Conservation (phyloP, 768 basidiomycete genomes). For the Ramaria rubella region DNA sequence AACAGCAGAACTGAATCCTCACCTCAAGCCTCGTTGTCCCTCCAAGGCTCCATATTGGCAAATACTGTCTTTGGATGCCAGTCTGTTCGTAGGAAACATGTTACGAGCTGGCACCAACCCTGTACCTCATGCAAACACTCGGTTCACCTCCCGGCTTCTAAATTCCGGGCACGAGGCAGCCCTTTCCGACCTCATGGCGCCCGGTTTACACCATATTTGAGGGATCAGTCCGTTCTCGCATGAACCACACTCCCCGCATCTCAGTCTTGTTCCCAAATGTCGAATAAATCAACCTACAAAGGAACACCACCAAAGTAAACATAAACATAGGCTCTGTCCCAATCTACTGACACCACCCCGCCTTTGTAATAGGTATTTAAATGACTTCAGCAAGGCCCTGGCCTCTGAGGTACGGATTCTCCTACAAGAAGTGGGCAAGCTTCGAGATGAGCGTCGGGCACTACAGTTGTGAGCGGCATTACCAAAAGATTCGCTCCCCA, state of each 20-base stretch:
- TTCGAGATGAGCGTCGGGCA: slow-evolving; percentile 51
- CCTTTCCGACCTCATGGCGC: not conserved
- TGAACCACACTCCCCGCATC: not conserved
- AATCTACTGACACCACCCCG: not conserved
- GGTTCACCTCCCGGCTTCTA: not conserved
- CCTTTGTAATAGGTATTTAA: slow-evolving; percentile 43
- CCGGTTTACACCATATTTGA: slow-evolving; percentile 3
- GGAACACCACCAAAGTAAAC: slow-evolving; percentile 9
- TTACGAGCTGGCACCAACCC: too few relatives aligned
- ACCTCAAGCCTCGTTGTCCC: too few relatives aligned
- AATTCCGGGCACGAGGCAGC: slow-evolving; percentile 9
- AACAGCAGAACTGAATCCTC: too few relatives aligned
- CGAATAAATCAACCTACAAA: slow-evolving; percentile 11
- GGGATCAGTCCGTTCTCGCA: not conserved
- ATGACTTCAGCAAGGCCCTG: slow-evolving; percentile 58
- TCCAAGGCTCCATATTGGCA: too few relatives aligned
- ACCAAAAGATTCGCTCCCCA: not conserved
- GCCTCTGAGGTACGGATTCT: slow-evolving; percentile 57
- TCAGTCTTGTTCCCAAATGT: not conserved
- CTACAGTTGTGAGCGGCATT: slow-evolving; percentile 40
- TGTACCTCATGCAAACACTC: not conserved
- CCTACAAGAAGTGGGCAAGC: slow-evolving; percentile 53
- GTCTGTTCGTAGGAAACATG: too few relatives aligned
- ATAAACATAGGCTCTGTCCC: not conserved
- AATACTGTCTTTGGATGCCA: too few relatives aligned